A percentile compares a stretch with the other conserved stretches of the same genome.
These are phyloP conservation scores for Picea sitchensis DNA, from an alignment of 75 land plant species.

Conservation along the genomic window DNA sequence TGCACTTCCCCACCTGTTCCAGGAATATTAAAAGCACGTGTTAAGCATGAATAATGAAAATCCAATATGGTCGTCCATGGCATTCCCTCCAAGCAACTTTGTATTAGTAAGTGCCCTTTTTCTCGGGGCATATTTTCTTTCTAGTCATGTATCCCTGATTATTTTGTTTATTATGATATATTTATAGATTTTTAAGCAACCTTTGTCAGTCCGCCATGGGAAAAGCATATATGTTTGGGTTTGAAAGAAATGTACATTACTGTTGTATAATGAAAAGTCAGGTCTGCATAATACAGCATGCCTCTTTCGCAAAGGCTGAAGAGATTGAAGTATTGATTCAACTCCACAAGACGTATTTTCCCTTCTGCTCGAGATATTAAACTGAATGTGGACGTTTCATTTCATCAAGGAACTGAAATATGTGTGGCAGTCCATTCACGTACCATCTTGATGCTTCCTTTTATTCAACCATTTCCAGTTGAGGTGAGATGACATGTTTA, in stretches of 20 bases:
- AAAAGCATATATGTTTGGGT: constrained; percentile 7
- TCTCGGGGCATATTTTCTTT: neutral
- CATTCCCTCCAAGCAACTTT: neutral
- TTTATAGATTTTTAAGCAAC: constrained; percentile 1
- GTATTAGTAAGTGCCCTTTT: constrained; percentile 7
- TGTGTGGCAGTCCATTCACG: neutral
- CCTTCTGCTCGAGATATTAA: neutral
- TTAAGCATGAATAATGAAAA: constrained; percentile 67
- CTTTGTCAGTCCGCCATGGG: neutral
- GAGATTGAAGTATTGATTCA: neutral
- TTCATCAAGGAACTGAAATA: neutral
- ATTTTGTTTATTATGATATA: constrained; percentile 3
- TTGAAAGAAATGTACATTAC: constrained; percentile 7
- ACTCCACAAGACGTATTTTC: neutral
- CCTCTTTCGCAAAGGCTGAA: constrained; percentile 4
- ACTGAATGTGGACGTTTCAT: constrained; percentile 1
- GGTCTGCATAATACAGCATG: neutral
- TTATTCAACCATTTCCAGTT: neutral
- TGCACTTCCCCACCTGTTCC: constrained; percentile 70
- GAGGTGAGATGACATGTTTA: neutral
- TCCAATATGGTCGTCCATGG: neutral
- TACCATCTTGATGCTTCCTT: neutral
- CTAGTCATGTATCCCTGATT: neutral
- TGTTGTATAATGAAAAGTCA: neutral
- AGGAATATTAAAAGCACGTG: constrained; percentile 88